Base-by-base conservation (phyloP, 495 filamentous ascomycete species). In the Hyaloscypha finlandica region DNA sequence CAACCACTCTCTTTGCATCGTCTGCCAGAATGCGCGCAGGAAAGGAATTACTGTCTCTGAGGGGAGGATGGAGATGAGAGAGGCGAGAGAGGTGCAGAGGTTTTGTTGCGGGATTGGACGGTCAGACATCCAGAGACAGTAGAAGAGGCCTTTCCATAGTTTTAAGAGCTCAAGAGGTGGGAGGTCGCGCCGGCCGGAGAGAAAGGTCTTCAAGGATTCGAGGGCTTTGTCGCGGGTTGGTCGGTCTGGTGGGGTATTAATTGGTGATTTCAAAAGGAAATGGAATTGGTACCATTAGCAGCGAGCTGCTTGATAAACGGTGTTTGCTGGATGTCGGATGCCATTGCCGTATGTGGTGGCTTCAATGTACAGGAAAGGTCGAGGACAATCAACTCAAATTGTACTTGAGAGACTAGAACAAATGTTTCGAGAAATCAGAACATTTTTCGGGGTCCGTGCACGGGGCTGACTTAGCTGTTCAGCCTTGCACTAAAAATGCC, bases 91-190 rank as follows among this genome's bases (percentile, higher is more conserved):
- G 63, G 80, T 78, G 73, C 89, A 88, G 58, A 98, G 90, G 37
- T 85, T 86, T 84, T 97, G 94, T 82, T 97, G 94, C 12, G 90
- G 87, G 66, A 89, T 81, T 22, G 93, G 90, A 59, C 91, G 91
- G 79, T 97, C 94, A 76, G 89, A 92, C 89, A 97, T 94, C 89
- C 92, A 97, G 76, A 97, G 87, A 79, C 93, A 95, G 85, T 90
- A 98, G 81, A 96, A 98, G 30, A 99, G 87, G 42, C 94, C 95
- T 78, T 97, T 97, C 93, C 94, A 97, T 67, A 99, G 84, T 79
- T 97, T 97, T 63, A 96, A 83, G 37, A 92, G 81, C 59, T 99
- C 94, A 69, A 96, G 77, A 22, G 87, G 81, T 16, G 85, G 81
- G 63, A 99, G 86, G 42, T 84, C 78, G 31, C 85, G 85, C 37